Percentiles rank a stretch among this genome's conserved stretches.
Conservation (phyloP, 2,329 filamentous ascomycete genomes). For the Xylaria sp. region DNA sequence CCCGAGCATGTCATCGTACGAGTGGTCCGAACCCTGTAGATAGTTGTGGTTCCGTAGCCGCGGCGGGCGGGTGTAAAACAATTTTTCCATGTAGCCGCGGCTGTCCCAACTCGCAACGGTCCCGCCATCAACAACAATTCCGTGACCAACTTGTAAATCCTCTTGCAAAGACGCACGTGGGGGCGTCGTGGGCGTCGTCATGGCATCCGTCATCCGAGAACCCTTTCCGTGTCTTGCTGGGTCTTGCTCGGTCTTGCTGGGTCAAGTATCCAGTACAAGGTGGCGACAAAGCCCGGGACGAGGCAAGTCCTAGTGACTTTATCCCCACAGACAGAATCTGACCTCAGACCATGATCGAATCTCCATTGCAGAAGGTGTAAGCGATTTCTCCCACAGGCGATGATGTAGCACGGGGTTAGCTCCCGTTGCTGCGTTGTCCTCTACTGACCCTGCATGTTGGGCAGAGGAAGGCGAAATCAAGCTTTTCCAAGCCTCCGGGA, state of each 20-base stretch:
- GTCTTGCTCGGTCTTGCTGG: not conserved
- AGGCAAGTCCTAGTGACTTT: not conserved
- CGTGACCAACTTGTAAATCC: not conserved
- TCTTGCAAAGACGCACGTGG: slow-evolving; percentile 9
- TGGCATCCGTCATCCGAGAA: no score
- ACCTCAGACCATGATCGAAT: slow-evolving; percentile 17
- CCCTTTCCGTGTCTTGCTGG: not conserved
- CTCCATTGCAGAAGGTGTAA: slow-evolving; percentile 25
- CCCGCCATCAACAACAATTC: not conserved
- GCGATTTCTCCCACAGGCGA: slow-evolving; percentile 14
- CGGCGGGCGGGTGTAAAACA: not conserved
- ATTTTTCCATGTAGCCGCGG: not conserved
- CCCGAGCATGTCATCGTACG: not conserved
- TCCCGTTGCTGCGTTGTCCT: not conserved
- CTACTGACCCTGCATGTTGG: slow-evolving; percentile 1
- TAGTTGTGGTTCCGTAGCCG: not conserved
- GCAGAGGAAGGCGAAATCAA: slow-evolving; percentile 18
- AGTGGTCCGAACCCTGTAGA: not conserved
- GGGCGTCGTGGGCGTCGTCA: slow-evolving; percentile 10
- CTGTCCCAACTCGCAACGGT: not conserved
- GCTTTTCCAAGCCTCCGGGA: slow-evolving; percentile 26
- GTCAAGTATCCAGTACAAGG: slow-evolving; percentile 23
- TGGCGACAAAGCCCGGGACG: slow-evolving; percentile 2
- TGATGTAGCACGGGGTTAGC: slow-evolving; percentile 13
- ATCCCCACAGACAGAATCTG: slow-evolving; percentile 13